phyloP scores from a whole-genome alignment of 2,329 filamentous ascomycete genomes.

The Calcarisporium arbuscula region DNA sequence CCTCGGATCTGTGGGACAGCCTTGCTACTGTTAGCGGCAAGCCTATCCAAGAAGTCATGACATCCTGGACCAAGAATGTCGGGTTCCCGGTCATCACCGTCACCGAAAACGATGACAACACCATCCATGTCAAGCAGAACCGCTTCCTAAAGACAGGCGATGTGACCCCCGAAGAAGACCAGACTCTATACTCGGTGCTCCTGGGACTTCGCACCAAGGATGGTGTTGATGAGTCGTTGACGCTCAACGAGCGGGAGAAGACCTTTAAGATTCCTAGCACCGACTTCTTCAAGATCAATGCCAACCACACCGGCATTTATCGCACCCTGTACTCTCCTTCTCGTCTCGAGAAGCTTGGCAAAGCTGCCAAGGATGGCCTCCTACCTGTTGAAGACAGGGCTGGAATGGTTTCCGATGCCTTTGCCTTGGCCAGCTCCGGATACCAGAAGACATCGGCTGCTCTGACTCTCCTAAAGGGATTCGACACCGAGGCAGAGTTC shows the following conservation, averaged over 20 bases:
- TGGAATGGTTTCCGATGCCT: conserved; percentile 91
- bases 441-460: conserved; percentile 92
- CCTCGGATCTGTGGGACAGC: conserved; percentile 83
- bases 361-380: conserved; percentile 66
- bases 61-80: conserved; percentile 95
- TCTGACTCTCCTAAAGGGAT: conserved; percentile 76
- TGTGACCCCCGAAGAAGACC: conserved; percentile 86
- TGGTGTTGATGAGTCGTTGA: conserved; percentile 61
- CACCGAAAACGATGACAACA: conserved; percentile 58
- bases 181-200: conserved; percentile 84
- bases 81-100: conserved; percentile 89
- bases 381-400: conserved; percentile 85
- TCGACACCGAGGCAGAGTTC: conserved; percentile 77
- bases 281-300: conserved; percentile 96
- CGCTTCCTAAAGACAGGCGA: conserved; percentile 90
- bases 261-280: conserved; percentile 70
- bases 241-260: conserved; percentile 52
- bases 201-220: conserved; percentile 77
- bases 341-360: conserved; percentile 78
- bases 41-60: conserved; percentile 83
- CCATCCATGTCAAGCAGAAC: conserved; percentile 87
- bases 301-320: conserved; percentile 89
- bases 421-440: conserved; percentile 80
- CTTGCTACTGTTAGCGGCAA: conserved; percentile 86
- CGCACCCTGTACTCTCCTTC: conserved; percentile 81